Conservation (phyloP, 306 rosid genomes). For the Dalbergia oliveri region DNA sequence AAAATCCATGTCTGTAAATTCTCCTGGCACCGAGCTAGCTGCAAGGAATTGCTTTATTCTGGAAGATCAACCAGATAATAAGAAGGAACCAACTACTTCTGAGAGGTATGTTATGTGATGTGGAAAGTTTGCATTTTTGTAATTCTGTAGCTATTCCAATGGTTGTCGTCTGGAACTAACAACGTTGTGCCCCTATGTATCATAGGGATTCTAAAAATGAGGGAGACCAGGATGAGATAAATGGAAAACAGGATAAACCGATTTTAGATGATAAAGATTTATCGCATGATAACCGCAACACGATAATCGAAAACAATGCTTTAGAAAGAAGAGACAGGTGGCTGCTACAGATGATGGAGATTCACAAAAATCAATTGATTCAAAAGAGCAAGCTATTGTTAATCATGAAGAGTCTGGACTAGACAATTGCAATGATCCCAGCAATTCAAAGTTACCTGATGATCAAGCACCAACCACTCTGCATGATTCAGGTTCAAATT, state of each 20-base stretch:
- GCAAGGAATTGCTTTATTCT: constrained; percentile 76
- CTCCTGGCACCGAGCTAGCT: constrained; percentile 80
- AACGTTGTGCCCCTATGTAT: constrained; percentile 46
- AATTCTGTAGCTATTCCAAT: constrained; percentile 34
- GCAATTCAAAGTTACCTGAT: constrained; percentile 52
- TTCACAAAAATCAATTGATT: constrained; percentile 48
- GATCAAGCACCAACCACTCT: constrained; percentile 52
- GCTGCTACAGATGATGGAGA: constrained; percentile 49
- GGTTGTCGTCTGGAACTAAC: constrained; percentile 51
- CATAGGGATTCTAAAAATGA: constrained; percentile 57
- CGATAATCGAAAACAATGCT: constrained; percentile 53
- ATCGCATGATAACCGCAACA: constrained; percentile 48
- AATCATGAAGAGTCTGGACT: constrained; percentile 48
- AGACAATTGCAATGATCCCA: constrained; percentile 53
- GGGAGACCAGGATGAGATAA: constrained; percentile 52
- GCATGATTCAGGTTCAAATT: constrained; percentile 52
- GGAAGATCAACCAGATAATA: constrained; percentile 78
- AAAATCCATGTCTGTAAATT: constrained; percentile 68
- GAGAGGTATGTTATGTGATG: constrained; percentile 65
- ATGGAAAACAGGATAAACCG: constrained; percentile 56
- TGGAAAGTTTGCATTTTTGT: constrained; percentile 40
- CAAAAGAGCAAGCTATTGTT: constrained; percentile 51
- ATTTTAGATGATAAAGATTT: constrained; percentile 52
- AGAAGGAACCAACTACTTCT: constrained; percentile 58
- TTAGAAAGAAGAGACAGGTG: constrained; percentile 53